phyloP scores from a whole-genome alignment of 352 stramenopile genomes.

The Lagenidium sp. region DNA sequence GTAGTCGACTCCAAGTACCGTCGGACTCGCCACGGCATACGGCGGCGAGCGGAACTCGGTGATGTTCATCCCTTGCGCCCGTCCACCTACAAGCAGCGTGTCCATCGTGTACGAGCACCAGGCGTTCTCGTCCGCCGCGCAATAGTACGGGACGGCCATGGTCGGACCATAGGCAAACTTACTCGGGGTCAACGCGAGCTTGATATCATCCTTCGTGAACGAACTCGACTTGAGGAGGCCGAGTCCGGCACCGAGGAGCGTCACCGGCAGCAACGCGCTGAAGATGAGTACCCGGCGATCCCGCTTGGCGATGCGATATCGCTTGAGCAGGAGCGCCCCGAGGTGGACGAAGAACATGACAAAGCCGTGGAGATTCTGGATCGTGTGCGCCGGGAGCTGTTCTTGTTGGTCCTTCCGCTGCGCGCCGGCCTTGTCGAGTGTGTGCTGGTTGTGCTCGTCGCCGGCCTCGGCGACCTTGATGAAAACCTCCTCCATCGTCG shows the following conservation, averaged over 20 bases:
- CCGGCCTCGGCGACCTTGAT: constrained; percentile 49
- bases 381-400: background rate
- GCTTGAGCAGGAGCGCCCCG: constrained; percentile 82
- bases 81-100: constrained; percentile 21
- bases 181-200: constrained; percentile 21
- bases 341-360: constrained; percentile 80
- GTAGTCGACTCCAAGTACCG: constrained; percentile 33
- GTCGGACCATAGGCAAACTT: constrained; percentile 18
- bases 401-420: no score
- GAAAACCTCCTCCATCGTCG: constrained; percentile 74
- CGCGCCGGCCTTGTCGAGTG: constrained; percentile 18
- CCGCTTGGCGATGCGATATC: constrained; percentile 83
- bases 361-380: constrained; percentile 9
- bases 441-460: constrained; percentile 40
- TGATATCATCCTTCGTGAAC: constrained; percentile 33
- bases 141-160: constrained; percentile 39
- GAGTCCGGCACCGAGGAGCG: constrained; percentile 79
- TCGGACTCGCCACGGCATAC: constrained; percentile 24
- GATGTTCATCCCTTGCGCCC: constrained; percentile 16
- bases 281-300: constrained; percentile 89
- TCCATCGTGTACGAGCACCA: constrained; percentile 40
- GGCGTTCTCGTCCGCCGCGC: constrained; percentile 26
- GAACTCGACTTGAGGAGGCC: constrained; percentile 57
- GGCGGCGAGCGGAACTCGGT: constrained; percentile 23
- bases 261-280: constrained; percentile 57